Evolutionary conservation across 805 yeast genomes (phyloP), one percentile per base, ranked within the genome.

Genomic region (Nakazawaea populi): DNA sequence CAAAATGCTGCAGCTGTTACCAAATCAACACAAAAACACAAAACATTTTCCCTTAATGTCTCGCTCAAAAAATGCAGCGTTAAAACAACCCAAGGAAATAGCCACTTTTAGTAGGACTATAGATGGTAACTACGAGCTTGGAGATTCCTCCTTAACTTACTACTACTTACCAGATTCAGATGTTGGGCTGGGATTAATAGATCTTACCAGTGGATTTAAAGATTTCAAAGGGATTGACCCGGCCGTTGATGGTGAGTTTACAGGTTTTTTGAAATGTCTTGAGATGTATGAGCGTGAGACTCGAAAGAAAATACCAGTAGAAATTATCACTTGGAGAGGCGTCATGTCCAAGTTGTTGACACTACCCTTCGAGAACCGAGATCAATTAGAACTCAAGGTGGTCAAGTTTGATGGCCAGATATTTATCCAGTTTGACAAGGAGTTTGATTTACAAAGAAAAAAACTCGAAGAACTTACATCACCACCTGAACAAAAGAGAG

Each of bases 51-150:
- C 80, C 2, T 56, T 76, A 35, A 62, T 63, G 47, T 69, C 79
- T 9, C 69, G 87, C 52, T 77, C 89, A 0, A 72, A 77, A 32
- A 76, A 84, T 8, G 82, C 92, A 0, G 80, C 89, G 1, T 72
- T 91, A 48, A 83, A 85, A 59, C 95, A 89, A 64, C 98, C 99
- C 2, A 85, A 84, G 56, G 97, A 94, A 65, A 57, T 92, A 3
- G 73, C 79, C n/a, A 65, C 79, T 4, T 92, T 73, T 62, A 81
- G 92, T 1, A 70, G 89, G 51, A 80, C 77, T 30, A 66, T 67
- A n/a, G 77, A 82, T 5, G 83, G 82, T 27, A 79, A 74, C 27
- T 73, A 77, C 32, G 62, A 67, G 4, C 66, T 79, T 8, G 83
- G 82, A 56, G 79, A 79, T 48, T 65, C 80, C 0, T 74, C 78